phyloP scores from a whole-genome alignment of 2,329 filamentous ascomycete genomes.

The Sordariomycetes sp. region DNA sequence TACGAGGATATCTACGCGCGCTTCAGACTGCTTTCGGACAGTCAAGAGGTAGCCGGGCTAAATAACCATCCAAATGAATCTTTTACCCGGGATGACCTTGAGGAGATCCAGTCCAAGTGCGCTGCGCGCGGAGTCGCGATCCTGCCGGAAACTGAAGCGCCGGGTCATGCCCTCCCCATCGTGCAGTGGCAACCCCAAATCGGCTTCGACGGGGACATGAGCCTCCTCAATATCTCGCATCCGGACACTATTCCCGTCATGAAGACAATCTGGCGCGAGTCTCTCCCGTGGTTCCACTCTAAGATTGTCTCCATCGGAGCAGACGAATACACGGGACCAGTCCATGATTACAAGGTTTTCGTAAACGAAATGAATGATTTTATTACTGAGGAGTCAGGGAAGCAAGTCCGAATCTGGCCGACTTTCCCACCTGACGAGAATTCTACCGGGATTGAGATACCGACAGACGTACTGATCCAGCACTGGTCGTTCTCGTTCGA shows the following conservation, averaged over 20 bases:
- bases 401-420: constrained; percentile 39
- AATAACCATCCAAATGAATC: constrained; percentile 40
- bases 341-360: constrained; percentile 33
- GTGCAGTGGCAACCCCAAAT: constrained; percentile 46
- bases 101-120: constrained; percentile 36
- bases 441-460: constrained; percentile 6
- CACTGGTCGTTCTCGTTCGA: constrained; percentile 20
- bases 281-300: constrained; percentile 40
- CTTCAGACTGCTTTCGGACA: constrained; percentile 39
- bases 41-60: constrained; percentile 29
- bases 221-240: constrained; percentile 28
- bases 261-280: constrained; percentile 35
- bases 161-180: constrained; percentile 41
- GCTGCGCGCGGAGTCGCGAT: constrained; percentile 41
- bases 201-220: constrained; percentile 28
- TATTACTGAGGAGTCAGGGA: constrained; percentile 26
- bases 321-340: constrained; percentile 36
- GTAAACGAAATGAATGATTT: constrained; percentile 28
- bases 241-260: constrained; percentile 37
- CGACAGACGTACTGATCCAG: constrained; percentile 12
- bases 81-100: constrained; percentile 34
- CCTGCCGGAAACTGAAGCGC: constrained; percentile 46
- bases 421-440: constrained; percentile 15
- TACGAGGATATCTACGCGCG: constrained; percentile 34
- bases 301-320: constrained; percentile 42